Base-by-base conservation (phyloP, 345 rosid species). In the Eucalyptus pauciflora region DNA sequence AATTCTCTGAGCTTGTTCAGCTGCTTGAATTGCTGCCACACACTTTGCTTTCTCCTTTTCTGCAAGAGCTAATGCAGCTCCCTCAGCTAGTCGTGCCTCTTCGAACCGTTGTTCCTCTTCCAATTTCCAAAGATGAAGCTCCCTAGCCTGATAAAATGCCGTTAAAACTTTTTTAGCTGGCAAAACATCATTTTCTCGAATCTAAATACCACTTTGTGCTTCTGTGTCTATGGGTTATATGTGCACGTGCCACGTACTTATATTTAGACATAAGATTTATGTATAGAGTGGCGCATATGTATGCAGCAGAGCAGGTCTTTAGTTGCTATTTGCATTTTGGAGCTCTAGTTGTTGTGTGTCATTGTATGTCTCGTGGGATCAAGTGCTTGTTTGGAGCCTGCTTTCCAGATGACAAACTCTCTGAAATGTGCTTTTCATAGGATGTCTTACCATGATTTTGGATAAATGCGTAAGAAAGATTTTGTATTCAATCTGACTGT, bases 31-130 rank as follows among this genome's bases (percentile, higher is more conserved):
- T 85, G 97, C 96, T 56, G 91, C 93, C 89, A 69, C 91, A 71
- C 97, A 90, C 92, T 93, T 96, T 45, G 92, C 91, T 91, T 92
- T 94, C 93, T 96, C 97, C 86, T 81, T 92, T 92, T 94, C 96
- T 16, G 92, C 96, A 80, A 93, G 69, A 88, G 94, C 95, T 89
- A 94, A 49, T 8, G 96, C 96, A 29, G 95, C 93, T 92, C 94
- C 97, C 90, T 94, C 95, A 13, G 94, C 91, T 56, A 90, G 88
- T 85, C 92, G 93, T 45, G 93, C 94, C 90, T 94, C 95, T 89
- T 94, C 93, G 62, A 95, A 31, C 71, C 86, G 93, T n/a, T 89
- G 93, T 79, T 93, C 89, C 88, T 94, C 94, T 49, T 94, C 94
- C 91, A 89, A n/a, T 91, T 92, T 96, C 97, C 94, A 93, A 20